Evolutionary conservation across 2,329 filamentous ascomycete genomes (phyloP).

Genomic region (Monilinia aucupariae): DNA sequence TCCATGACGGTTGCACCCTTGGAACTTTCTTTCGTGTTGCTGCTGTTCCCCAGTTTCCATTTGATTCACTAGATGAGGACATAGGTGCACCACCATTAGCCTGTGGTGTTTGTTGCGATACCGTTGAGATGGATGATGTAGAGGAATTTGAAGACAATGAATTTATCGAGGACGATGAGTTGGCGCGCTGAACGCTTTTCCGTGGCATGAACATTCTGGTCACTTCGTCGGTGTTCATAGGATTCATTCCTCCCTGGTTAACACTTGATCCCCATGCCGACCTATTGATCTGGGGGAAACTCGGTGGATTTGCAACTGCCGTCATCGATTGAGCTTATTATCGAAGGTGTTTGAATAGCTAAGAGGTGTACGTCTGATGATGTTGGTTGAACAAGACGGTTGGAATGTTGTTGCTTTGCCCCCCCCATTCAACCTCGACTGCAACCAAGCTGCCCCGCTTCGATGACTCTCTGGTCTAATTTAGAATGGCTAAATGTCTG

Average conservation of each 20-base stretch:
- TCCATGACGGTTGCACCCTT: constrained; percentile 54
- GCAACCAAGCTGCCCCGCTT: constrained; percentile 22
- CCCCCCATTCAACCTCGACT: constrained; percentile 20
- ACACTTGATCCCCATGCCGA: constrained; percentile 62
- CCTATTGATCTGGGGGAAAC: constrained; percentile 57
- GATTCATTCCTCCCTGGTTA: constrained; percentile 53
- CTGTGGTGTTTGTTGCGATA: constrained; percentile 56
- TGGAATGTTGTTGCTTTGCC: constrained; percentile 19
- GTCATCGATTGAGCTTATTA: constrained; percentile 46
- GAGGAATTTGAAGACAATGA: constrained; percentile 56
- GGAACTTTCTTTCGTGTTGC: constrained; percentile 45
- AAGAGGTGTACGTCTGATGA: constrained; percentile 15
- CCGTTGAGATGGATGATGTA: constrained; percentile 55
- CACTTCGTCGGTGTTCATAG: constrained; percentile 78
- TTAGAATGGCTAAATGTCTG: neutral
- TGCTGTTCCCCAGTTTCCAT: constrained; percentile 36
- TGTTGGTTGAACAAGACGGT: constrained; percentile 16
- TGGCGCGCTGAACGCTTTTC: constrained; percentile 79
- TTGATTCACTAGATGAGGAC: constrained; percentile 27
- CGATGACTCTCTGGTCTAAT: constrained; percentile 13
- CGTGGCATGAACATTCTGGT: constrained; percentile 85
- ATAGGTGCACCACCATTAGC: constrained; percentile 55
- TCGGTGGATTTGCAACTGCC: constrained; percentile 61
- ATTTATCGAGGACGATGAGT: constrained; percentile 84
- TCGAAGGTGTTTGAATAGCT: constrained; percentile 9